These are phyloP conservation scores for Pythium rishiriense DNA, from an alignment of 352 stramenopile genomes.

Conservation along the genomic window DNA sequence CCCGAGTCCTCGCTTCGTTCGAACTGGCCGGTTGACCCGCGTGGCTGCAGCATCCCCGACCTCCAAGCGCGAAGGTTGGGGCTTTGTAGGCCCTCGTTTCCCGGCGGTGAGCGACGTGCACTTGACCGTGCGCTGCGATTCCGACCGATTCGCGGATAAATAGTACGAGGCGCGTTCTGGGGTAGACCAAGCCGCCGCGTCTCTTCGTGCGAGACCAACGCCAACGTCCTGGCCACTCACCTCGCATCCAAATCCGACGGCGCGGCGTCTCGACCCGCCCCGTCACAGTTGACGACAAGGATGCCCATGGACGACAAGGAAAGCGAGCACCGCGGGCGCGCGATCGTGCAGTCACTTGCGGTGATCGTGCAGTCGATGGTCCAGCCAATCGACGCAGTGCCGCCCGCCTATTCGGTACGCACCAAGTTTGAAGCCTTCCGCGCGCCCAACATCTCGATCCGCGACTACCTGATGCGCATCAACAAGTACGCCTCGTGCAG, in stretches of 20 bases:
- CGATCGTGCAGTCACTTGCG: slow-evolving; percentile 80
- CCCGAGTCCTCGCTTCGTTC: too few relatives aligned
- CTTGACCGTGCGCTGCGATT: too few relatives aligned
- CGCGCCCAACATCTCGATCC: slow-evolving; percentile 76
- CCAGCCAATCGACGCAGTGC: slow-evolving; percentile 57
- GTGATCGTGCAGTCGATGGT: slow-evolving; percentile 83
- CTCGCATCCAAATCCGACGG: not conserved
- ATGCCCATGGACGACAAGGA: slow-evolving; percentile 47
- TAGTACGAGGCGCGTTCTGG: not conserved
- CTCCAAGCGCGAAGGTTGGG: too few relatives aligned
- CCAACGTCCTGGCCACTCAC: not conserved
- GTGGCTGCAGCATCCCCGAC: too few relatives aligned
- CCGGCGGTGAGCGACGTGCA: not conserved
- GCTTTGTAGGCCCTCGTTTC: too few relatives aligned
- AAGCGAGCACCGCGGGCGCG: slow-evolving; percentile 71
- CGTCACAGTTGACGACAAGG: not conserved
- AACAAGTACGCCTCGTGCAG: slow-evolving; percentile 98
- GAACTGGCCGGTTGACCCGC: too few relatives aligned
- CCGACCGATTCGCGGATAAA: not conserved
- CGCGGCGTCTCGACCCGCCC: not conserved
- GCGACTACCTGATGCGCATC: slow-evolving; percentile 90
- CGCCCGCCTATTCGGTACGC: slow-evolving; percentile 52
- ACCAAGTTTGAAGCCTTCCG: slow-evolving; percentile 89
- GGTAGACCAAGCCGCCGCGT: not conserved
- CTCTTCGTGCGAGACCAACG: slow-evolving; percentile 13